Evolutionary conservation across 495 filamentous ascomycete species (phyloP).

Genomic region (Penicillium soppii): DNA sequence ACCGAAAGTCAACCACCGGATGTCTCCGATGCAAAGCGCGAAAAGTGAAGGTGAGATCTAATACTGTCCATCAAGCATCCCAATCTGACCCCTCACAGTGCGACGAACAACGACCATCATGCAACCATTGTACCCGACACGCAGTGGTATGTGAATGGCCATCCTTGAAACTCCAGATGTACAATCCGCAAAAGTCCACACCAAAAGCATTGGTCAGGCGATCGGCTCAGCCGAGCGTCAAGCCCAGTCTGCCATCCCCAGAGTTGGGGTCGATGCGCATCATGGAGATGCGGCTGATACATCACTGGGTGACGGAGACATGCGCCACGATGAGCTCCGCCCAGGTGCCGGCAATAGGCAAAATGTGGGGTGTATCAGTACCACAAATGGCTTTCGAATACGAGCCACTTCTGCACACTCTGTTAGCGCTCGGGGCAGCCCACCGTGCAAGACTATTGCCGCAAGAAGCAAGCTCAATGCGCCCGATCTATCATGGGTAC

Average conservation of each 20-base stretch:
- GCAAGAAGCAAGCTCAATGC: slow-evolving; percentile 13
- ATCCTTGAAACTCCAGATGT: slow-evolving; percentile 12
- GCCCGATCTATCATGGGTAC: slow-evolving; percentile 21
- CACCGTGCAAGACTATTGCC: slow-evolving; percentile 20
- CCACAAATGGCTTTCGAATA: slow-evolving; percentile 27
- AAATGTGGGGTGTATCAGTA: slow-evolving; percentile 21
- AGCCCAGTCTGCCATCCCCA: slow-evolving; percentile 6
- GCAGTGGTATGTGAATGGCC: slow-evolving; percentile 16
- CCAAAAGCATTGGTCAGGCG: background rate
- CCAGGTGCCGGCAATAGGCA: slow-evolving; percentile 8
- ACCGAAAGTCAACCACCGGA: slow-evolving; percentile 45
- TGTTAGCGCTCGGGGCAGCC: slow-evolving; percentile 20
- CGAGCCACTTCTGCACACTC: slow-evolving; percentile 24
- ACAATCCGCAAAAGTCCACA: slow-evolving; percentile 9
- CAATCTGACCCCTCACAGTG: slow-evolving; percentile 6
- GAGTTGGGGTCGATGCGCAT: slow-evolving; percentile 13
- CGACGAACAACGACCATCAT: slow-evolving; percentile 18
- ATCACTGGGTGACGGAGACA: slow-evolving; percentile 21
- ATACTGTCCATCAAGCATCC: background rate
- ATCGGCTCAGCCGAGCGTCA: background rate
- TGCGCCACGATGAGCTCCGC: slow-evolving; percentile 22
- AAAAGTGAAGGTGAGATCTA: slow-evolving; percentile 38
- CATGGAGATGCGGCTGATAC: slow-evolving; percentile 21
- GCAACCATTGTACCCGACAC: slow-evolving; percentile 22
- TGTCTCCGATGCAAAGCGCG: slow-evolving; percentile 49